phyloP scores from a whole-genome alignment of 768 basidiomycete species.

The Lactarius psammicola region DNA sequence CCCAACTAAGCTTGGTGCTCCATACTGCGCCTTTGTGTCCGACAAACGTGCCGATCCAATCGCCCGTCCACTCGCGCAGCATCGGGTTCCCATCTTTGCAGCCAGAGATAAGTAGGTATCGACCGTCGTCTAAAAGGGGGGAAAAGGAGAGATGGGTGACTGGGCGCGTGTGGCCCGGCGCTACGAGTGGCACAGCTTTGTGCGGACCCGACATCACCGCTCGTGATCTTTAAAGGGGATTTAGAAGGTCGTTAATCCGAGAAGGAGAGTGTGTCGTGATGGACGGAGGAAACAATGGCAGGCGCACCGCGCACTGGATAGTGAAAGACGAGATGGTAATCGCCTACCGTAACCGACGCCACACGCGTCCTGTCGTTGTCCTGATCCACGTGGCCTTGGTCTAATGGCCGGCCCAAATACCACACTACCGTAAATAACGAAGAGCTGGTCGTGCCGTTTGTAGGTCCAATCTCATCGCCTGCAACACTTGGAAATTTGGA shows the following conservation, averaged over 20 bases:
- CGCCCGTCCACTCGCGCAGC: conserved; percentile 95
- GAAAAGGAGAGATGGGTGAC: conserved; percentile 96
- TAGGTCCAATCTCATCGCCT: too few species aligned
- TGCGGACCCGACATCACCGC: conserved; percentile 23
- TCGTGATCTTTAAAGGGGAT: conserved; percentile 9
- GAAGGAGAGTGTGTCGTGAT: conserved; percentile 22
- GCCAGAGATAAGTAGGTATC: conserved; percentile 88
- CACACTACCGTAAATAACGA: too few species aligned
- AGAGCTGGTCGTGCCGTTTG: too few species aligned
- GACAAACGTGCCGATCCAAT: conserved; percentile 95
- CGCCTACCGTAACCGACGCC: conserved; percentile 1
- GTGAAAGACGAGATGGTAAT: conserved; percentile 6
- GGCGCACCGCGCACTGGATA: conserved; percentile 37
- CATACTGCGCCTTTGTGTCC: conserved; percentile 96
- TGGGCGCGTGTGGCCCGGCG: conserved; percentile 81
- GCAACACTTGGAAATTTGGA: too few species aligned
- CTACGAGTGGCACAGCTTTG: conserved; percentile 77
- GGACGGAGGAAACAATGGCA: conserved; percentile 22
- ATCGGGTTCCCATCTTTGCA: conserved; percentile 99
- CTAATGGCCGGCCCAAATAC: too few species aligned
- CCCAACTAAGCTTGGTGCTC: conserved; percentile 88
- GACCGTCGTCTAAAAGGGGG: conserved; percentile 75
- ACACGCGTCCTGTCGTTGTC: neutral
- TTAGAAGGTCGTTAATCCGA: conserved; percentile 8
- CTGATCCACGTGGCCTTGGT: conserved; percentile 11